Base-by-base conservation (phyloP, 108 stramenopile genomes). In the Pelagomonas calceolata region DNA sequence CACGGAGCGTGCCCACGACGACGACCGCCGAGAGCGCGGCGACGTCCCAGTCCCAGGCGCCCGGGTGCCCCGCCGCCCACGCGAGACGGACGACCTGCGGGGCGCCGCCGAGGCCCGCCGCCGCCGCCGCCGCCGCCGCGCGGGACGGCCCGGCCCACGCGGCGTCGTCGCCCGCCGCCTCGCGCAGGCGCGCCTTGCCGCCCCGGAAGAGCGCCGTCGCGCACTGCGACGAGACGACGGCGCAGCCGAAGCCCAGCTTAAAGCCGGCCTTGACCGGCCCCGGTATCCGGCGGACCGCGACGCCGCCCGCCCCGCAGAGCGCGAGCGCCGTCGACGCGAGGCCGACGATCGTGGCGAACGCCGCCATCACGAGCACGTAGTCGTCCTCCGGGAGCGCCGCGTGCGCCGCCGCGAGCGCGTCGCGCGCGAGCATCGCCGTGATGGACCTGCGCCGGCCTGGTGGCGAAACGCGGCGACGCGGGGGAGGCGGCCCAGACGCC, bases 351-450 rank as follows among this genome's bases (percentile, higher is more conserved):
- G 89, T 35, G 31, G 88, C 87, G 70, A 88, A 91, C 18, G 86
- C 80, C 34, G 88, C 86, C 29, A 89, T 86, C 36, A 91, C 74
- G 32, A 81, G 63, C 0, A 89, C 90, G 64, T 91, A 91, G 30
- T 76, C 87, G 44, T 84, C 82, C 79, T 91, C 90, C 64, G 86
- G 73, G 65, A 86, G 75, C 36, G 80, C 78, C 36, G 85, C 82
- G 77, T 88, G 89, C 15, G 75, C 70, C 68, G 88, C 90, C 32
- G 87, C 87, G 66, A 91, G 79, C 73, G 89, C 90, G 0, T 82
- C 72, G 73, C 87, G 87, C 32, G 88, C 80, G 88, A 91, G 89
- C 31, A 87, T 76, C 3, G 90, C 90, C 10, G 88, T 89, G 31
- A 91, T 84, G 39, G 80, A 80, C n/a, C n/a, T n/a, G n/a, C n/a